Base-by-base conservation (phyloP, 176 grass and related monocot genomes). In the Raddia guianensis region DNA sequence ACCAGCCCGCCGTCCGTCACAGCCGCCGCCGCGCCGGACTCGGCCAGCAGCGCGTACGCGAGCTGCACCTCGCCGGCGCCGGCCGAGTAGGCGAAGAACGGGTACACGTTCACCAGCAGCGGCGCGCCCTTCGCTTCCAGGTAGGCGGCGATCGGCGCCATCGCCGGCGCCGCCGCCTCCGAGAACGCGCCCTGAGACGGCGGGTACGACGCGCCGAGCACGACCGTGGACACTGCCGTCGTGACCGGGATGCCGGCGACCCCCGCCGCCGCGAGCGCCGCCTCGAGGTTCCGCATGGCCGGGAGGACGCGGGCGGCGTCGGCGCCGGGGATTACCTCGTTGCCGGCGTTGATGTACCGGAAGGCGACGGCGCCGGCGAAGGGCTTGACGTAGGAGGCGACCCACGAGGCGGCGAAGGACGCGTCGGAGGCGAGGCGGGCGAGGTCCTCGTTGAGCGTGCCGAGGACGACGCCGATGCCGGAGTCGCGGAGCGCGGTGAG, bases 311-410 rank as follows among this genome's bases (percentile, higher is more conserved):
- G 66, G 15, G 71, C 40, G 0, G 83, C 87, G 34, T 42, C 0
- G 1, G 74, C 63, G 9, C 89, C 87, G 1, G 94, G 87, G 63
- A 95, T 76, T 27, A 93, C 86, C 83, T 98, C 95, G 72, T 98
- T 98, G 46, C 95, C 95, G 44, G 91, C 95, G 68, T 87, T 90
- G 66, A 98, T 98, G 86, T 91, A 98, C 44, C 87, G 90, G 73
- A 98, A 98, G 18, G 42, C 71, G 49, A 98, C 92, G 3, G 81
- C 75, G 9, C 47, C 63, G 11, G 90, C 90, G 65, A 89, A 98
- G 9, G 95, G 92, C 74, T 60, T 49, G 56, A 98, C 90, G 78
- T 98, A 86, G 66, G 92, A 81, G 47, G 48, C 74, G 9, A 98
- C 95, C 95, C 95, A 98, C 13, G 69, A 87, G n/a, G 83, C 59